Percentiles rank a stretch among this genome's conserved stretches.
Evolutionary conservation across 2,329 filamentous ascomycete species (phyloP).

Genomic region (Aureobasidium pullulans): DNA sequence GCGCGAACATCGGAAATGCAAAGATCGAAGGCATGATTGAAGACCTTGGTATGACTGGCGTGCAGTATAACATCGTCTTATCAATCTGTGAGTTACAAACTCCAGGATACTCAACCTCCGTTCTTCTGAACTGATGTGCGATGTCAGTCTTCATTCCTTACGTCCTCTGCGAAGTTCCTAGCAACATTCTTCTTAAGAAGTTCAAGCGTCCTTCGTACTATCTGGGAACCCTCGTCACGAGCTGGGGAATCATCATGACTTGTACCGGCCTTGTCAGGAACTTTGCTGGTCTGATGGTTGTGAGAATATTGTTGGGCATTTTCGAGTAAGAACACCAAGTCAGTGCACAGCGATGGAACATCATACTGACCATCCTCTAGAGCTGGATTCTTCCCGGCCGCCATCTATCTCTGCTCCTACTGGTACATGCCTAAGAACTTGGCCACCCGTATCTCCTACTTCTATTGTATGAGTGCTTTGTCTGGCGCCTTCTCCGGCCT

Average conservation of each 20-base stretch:
- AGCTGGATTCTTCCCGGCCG: not conserved
- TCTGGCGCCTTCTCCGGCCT: constrained; percentile 21
- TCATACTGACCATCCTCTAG: not conserved
- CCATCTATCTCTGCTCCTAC: constrained; percentile 14
- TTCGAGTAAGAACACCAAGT: constrained; percentile 47
- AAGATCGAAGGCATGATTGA: constrained; percentile 49
- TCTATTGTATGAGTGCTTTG: constrained; percentile 19
- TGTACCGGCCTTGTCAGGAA: constrained; percentile 22
- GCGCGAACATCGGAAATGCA: constrained; percentile 66
- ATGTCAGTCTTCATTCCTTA: not conserved
- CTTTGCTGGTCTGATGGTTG: constrained; percentile 24
- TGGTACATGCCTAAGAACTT: constrained; percentile 19
- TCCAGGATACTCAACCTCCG: constrained; percentile 5
- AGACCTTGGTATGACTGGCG: constrained; percentile 55
- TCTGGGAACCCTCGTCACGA: constrained; percentile 21
- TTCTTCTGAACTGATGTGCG: not conserved
- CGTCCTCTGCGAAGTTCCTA: constrained; percentile 17
- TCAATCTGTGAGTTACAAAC: constrained; percentile 26
- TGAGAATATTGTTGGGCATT: constrained; percentile 58
- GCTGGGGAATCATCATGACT: constrained; percentile 23
- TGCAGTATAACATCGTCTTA: constrained; percentile 52
- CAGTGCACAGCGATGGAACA: not conserved
- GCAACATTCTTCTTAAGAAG: constrained; percentile 19
- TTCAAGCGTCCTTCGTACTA: constrained; percentile 21
- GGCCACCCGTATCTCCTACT: constrained; percentile 19